Evolutionary conservation across 768 basidiomycete species (phyloP).

Genomic region (Mycena amicta): DNA sequence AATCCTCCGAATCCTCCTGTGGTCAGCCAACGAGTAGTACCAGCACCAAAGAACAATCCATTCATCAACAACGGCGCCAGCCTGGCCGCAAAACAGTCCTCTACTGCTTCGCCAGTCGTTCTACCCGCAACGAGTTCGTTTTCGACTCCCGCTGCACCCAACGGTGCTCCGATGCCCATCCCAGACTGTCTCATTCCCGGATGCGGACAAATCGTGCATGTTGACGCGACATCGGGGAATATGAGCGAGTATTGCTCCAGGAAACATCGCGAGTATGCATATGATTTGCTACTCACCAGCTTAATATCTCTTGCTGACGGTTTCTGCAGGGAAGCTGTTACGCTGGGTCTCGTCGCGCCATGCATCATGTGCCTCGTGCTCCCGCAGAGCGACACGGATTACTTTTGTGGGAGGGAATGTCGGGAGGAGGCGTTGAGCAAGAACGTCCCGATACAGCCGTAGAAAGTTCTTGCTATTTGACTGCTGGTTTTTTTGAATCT

Average conservation of each 20-base stretch:
- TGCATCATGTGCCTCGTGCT: slow-evolving; percentile 68
- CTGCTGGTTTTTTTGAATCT: neutral
- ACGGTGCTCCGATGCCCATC: slow-evolving; percentile 38
- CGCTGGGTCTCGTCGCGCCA: slow-evolving; percentile 48
- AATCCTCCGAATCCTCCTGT: slow-evolving; percentile 1
- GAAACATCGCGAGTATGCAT: slow-evolving; percentile 65
- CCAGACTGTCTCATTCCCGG: slow-evolving; percentile 55
- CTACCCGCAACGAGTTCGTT: slow-evolving; percentile 19
- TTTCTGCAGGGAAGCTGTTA: slow-evolving; percentile 56
- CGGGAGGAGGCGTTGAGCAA: slow-evolving; percentile 64
- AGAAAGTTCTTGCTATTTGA: neutral
- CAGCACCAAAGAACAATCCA: slow-evolving; percentile 15
- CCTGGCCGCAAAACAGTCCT: neutral
- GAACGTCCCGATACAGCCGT: slow-evolving; percentile 3
- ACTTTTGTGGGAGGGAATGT: slow-evolving; percentile 63
- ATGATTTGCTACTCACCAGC: slow-evolving; percentile 8
- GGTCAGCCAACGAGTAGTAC: slow-evolving; percentile 3
- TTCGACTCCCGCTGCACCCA: slow-evolving; percentile 35
- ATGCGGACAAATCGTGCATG: slow-evolving; percentile 58
- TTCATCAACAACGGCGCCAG: slow-evolving; percentile 14
- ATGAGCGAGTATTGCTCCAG: slow-evolving; percentile 60
- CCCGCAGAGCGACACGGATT: slow-evolving; percentile 62
- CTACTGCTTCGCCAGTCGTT: neutral
- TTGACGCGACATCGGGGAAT: slow-evolving; percentile 50
- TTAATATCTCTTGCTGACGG: slow-evolving; percentile 5